A percentile compares a stretch with the other conserved stretches of the same genome.
These are phyloP conservation scores for Nakazawaea ishiwadae DNA, from an alignment of 805 yeast species.

Conservation along the genomic window DNA sequence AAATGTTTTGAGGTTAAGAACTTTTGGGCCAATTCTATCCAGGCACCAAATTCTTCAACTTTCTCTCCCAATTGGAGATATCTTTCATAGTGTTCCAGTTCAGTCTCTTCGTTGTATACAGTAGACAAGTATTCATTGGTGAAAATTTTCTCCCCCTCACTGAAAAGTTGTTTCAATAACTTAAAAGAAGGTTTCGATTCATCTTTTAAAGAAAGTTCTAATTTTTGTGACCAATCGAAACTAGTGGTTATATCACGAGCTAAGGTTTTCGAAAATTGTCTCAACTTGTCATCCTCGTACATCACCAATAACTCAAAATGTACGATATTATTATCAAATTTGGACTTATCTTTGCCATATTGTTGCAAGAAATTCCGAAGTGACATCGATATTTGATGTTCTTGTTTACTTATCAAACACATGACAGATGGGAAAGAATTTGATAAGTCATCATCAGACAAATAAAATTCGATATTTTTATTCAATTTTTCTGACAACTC, in stretches of 20 bases:
- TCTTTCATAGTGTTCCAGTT: slow-evolving; percentile 13
- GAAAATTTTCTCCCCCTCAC: slow-evolving; percentile 52
- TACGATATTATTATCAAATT: slow-evolving; percentile 16
- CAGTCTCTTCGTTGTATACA: slow-evolving; percentile 7
- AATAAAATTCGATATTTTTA: slow-evolving; percentile 28
- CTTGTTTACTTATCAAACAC: slow-evolving; percentile 22
- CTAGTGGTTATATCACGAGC: slow-evolving; percentile 39
- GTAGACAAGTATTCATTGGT: slow-evolving; percentile 11
- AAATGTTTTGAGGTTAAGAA: slow-evolving; percentile 48
- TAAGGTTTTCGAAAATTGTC: slow-evolving; percentile 30
- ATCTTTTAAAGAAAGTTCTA: slow-evolving; percentile 33
- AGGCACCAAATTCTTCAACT: slow-evolving; percentile 40
- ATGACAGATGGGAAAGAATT: slow-evolving; percentile 54
- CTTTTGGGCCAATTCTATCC: slow-evolving; percentile 52
- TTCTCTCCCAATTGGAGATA: slow-evolving; percentile 33
- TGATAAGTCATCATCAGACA: slow-evolving; percentile 50
- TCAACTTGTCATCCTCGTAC: slow-evolving; percentile 50
- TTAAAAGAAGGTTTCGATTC: slow-evolving; percentile 44
- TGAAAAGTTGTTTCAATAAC: slow-evolving; percentile 35
- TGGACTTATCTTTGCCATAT: slow-evolving; percentile 6
- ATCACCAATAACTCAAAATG: slow-evolving; percentile 40
- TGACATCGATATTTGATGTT: slow-evolving; percentile 27
- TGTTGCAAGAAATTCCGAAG: slow-evolving; percentile 27
- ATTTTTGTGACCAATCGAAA: slow-evolving; percentile 46
- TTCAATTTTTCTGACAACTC: slow-evolving; percentile 27